Percentiles rank a stretch among this genome's conserved stretches.
Conservation (phyloP, 176 grass and related monocot genomes). For the Rhynchospora tenuis region DNA sequence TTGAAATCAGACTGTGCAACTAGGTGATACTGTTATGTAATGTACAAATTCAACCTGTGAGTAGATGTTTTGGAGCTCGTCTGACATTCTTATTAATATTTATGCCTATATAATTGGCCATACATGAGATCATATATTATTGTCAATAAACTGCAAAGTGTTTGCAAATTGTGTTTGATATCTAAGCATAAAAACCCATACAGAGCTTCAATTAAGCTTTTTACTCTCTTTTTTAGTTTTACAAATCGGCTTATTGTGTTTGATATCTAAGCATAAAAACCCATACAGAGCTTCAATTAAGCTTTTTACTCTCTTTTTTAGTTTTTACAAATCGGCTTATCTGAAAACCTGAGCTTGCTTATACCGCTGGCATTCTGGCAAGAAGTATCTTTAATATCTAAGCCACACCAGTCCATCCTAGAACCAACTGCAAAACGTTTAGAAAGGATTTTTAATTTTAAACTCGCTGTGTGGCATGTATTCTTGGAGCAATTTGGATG, state of each 20-base stretch:
- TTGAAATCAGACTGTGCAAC: not conserved
- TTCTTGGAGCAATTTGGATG: constrained; percentile 17
- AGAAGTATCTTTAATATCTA: too few species aligned
- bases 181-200: too few species aligned
- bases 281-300: not conserved
- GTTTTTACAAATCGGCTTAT: too few species aligned
- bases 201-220: too few species aligned
- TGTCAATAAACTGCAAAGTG: not conserved
- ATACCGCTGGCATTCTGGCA: too few species aligned
- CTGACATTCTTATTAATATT: not conserved
- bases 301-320: not conserved
- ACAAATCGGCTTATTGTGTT: too few species aligned
- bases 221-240: too few species aligned
- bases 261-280: not conserved
- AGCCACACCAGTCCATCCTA: too few species aligned
- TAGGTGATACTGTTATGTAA: not conserved
- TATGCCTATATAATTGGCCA: not conserved
- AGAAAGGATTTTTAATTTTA: too few species aligned
- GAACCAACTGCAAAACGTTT: too few species aligned
- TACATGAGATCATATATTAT: not conserved
- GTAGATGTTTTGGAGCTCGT: not conserved
- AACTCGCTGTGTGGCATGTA: not conserved
- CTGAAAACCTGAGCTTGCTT: too few species aligned
- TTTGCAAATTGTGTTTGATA: too few species aligned
- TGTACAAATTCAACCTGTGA: not conserved